Evolutionary conservation across 768 basidiomycete genomes (phyloP), one percentile per base, ranked within the genome.

Genomic region (Sarcodon sp.): DNA sequence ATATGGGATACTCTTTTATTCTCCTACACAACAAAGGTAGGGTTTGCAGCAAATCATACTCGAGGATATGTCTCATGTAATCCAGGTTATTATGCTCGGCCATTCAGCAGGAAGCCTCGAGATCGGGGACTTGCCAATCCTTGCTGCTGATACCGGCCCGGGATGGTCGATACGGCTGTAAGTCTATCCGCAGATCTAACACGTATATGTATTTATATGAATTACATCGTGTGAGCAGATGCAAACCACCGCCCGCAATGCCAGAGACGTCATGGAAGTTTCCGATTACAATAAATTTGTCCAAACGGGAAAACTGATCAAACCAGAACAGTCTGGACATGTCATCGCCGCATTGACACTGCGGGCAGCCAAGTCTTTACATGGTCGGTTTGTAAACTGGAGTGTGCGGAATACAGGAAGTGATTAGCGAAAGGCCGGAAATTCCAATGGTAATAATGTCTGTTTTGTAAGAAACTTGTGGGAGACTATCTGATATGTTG

Each of bases 61-160:
- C 21, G 4, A 27, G 21, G 21, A 27, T 2, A 27, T 27, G 4
- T 27, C 39, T 27, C 39, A 13, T 15, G 15, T 11, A 27, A 41
- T 41, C 13, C 80, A 83, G 51, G 87, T 96, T 11, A 78, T 93
- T 48, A 79, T 80, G 76, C 78, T 91, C 37, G 91, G 89, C 2
- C 79, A 88, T 63, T 70, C 69, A 2, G 70, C 83, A 1, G 71
- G 75, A 48, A 82, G 76, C 50, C 73, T 94, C 43, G 87, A 94
- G 54, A 87, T 90, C 16, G 88, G 80, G 51, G 90, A 96, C 59
- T 68, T 96, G 32, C 92, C 91, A 5, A 79, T 93, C 47, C 74
- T 92, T 7, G 77, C 85, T 0, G 76, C 71, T 0, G 61, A 75
- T 55, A 81, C 2, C 77, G 91, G 3, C 93, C 93, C 0, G 93